Conservation (phyloP, 1,284 basidiomycete species). For the Golubevia sp. region DNA sequence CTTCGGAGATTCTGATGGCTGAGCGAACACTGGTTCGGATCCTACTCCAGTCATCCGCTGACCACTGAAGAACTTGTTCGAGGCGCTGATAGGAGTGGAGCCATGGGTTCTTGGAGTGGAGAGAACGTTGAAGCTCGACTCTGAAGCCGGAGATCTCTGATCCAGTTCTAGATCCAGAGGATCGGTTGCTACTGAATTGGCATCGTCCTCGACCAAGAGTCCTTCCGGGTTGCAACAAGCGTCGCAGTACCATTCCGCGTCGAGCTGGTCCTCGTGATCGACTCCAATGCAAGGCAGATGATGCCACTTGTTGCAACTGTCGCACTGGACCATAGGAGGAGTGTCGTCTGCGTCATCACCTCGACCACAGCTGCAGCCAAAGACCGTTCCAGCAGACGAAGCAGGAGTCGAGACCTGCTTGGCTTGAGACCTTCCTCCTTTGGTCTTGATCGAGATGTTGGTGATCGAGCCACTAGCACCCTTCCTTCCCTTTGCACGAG, state of each 20-base stretch:
- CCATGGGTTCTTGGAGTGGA: neutral
- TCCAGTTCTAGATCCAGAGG: neutral
- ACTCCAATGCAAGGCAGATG: conserved; percentile 58
- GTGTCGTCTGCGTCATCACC: neutral
- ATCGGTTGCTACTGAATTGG: neutral
- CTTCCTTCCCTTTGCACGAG: neutral
- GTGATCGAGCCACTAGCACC: too few species aligned
- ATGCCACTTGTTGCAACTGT: conserved; percentile 54
- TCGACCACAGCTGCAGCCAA: neutral
- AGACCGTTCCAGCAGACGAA: neutral
- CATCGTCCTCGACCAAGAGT: neutral
- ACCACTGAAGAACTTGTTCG: neutral
- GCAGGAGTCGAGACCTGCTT: neutral
- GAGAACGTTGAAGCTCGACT: neutral
- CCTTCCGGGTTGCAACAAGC: neutral
- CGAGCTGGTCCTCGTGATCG: conserved; percentile 41
- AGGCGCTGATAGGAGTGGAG: neutral
- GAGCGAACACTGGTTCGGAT: neutral
- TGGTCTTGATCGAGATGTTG: neutral
- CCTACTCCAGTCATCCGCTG: neutral
- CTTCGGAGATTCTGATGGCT: neutral
- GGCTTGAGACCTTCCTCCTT: neutral
- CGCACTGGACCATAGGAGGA: conserved; percentile 55
- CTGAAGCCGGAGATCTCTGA: neutral
- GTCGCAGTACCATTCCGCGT: conserved; percentile 58